Evolutionary conservation across 805 yeast genomes (phyloP), one percentile per base, ranked within the genome.

Genomic region (Candida michaelii): DNA sequence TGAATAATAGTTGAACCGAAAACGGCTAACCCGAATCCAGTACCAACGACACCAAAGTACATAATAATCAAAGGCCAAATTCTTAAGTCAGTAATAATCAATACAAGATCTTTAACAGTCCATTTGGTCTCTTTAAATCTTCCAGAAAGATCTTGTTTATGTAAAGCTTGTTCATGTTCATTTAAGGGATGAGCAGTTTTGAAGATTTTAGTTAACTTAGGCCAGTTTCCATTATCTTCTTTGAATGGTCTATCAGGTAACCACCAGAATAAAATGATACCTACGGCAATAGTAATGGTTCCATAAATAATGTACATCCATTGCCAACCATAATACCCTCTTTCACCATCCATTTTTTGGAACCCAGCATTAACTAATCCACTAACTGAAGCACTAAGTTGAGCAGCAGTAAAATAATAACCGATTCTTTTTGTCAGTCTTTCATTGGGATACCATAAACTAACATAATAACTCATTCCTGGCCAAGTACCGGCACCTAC

Each of bases 1-100:
- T 72, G 62, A 53, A 88, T 83, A 51, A 88, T 77, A 7, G 91
- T 81, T 3, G 95, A 82, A 4, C 90, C 96, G 62, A 84, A 88
- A 15, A 83, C 91, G 24, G 89, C 89, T 37, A 88, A 67, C 24
- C 95, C 96, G 55, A 76, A 82, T 1, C 96, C 96, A n/a, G 88
- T 80, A 36, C 96, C 96, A 18, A 88, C 96, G 15, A 85, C 95
- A 14, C 96, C 96, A 59, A 88, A 89, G 64, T 88, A 88, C 96
- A 88, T 88, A 65, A 88, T 70, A 34, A 86, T 69, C 45, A 89
- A 62, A 1, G 95, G 93, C 90, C 90, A 87, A 31, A 83, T 70
- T 49, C 93, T 72, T 34, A 74, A 55, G 57, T 89, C 96, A 24
- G 69, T 53, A 16, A 85, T 50, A 30, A 88, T 75, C 7, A 58